Conservation (phyloP, 2,329 filamentous ascomycete species). For the Fusarium bactridioides region DNA sequence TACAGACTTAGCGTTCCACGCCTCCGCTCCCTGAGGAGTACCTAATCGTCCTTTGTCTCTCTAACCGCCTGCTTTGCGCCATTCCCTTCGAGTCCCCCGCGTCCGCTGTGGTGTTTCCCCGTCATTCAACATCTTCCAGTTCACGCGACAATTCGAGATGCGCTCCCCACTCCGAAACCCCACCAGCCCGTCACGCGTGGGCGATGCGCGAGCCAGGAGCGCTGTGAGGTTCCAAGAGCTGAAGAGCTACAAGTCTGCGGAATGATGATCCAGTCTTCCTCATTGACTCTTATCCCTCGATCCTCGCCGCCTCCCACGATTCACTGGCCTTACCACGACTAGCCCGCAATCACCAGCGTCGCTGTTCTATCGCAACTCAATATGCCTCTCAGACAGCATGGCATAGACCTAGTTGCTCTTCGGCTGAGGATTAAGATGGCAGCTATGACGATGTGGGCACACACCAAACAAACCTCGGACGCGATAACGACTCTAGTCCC, state of each 20-base stretch:
- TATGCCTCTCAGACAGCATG: background rate
- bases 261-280: fast-evolving
- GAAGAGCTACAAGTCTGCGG: fast-evolving
- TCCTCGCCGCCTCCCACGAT: fast-evolving
- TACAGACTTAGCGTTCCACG: background rate
- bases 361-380: background rate
- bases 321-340: too few species aligned
- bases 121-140: background rate
- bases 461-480: background rate
- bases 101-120: background rate
- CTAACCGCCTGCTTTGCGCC: background rate
- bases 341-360: background rate
- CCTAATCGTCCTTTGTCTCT: background rate
- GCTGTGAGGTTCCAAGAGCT: too few species aligned
- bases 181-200: fast-evolving
- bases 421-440: too few species aligned
- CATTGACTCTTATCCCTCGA: background rate
- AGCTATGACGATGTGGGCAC: too few species aligned
- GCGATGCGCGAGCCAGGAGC: background rate
- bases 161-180: background rate
- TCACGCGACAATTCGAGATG: background rate
- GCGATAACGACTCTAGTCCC: background rate
- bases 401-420: background rate
- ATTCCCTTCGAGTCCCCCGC: too few species aligned
- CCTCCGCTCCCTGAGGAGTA: background rate